Conservation (phyloP, 2,329 filamentous ascomycete genomes). For the Huntiella savannae region DNA sequence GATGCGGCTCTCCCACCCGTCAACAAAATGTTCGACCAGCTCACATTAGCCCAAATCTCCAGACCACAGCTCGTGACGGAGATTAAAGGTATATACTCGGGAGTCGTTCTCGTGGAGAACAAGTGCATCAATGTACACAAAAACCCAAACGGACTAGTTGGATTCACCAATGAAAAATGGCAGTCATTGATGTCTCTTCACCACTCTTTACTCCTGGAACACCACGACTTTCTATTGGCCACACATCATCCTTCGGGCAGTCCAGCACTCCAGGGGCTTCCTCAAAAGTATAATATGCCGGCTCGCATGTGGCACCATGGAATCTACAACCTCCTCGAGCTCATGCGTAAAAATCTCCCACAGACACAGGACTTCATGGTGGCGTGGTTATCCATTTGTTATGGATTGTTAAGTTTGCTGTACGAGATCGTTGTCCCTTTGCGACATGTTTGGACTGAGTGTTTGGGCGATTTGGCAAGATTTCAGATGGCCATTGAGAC, state of each 20-base stretch:
- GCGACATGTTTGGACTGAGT: constrained; percentile 84
- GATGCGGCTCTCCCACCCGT: too few relatives aligned
- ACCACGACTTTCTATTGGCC: constrained; percentile 73
- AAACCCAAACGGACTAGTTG: constrained; percentile 25
- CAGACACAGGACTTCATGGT: constrained; percentile 74
- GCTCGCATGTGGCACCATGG: constrained; percentile 87
- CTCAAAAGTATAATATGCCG: constrained; percentile 76
- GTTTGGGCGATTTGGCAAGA: constrained; percentile 65
- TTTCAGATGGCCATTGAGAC: constrained; percentile 87
- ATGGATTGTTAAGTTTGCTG: constrained; percentile 73
- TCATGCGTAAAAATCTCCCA: constrained; percentile 56
- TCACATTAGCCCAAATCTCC: too few relatives aligned
- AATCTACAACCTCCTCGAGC: constrained; percentile 68
- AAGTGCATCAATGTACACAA: constrained; percentile 74
- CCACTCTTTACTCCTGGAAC: constrained; percentile 60
- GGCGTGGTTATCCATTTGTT: constrained; percentile 72
- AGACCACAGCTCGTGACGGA: constrained; percentile 50
- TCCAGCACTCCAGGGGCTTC: constrained; percentile 44
- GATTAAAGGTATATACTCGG: constrained; percentile 68
- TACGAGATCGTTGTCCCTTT: constrained; percentile 74
- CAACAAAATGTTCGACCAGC: too few relatives aligned
- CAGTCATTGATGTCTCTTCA: constrained; percentile 69
- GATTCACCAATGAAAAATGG: constrained; percentile 52
- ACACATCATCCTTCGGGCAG: constrained; percentile 69
- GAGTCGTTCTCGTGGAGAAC: constrained; percentile 67